Evolutionary conservation across 2,329 filamentous ascomycete species (phyloP).

Genomic region (Phaeosphaeria sp.): DNA sequence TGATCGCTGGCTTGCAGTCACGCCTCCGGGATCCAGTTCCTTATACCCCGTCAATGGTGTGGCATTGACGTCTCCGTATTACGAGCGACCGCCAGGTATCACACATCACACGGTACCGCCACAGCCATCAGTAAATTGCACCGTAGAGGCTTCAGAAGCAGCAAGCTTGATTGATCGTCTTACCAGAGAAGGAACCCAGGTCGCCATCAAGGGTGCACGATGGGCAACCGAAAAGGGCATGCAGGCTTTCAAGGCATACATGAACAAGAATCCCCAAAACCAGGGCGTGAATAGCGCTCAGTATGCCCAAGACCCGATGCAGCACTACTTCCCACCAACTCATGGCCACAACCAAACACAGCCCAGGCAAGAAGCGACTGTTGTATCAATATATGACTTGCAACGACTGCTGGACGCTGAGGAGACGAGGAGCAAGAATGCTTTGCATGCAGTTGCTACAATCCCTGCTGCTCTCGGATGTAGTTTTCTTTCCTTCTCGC

Average conservation of each 20-base stretch:
- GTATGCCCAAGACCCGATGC: conserved; percentile 47
- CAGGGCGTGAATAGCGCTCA: conserved; percentile 24
- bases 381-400: conserved; percentile 78
- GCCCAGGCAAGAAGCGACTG: conserved; percentile 67
- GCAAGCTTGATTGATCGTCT: conserved; percentile 78
- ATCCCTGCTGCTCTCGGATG: conserved; percentile 77
- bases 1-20: conserved; percentile 79
- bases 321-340: conserved; percentile 74
- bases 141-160: conserved; percentile 74
- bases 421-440: conserved; percentile 58
- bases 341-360: conserved; percentile 68
- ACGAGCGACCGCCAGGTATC: conserved; percentile 62
- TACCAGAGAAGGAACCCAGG: conserved; percentile 80
- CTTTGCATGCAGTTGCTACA: conserved; percentile 69
- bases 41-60: conserved; percentile 72
- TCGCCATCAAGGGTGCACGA: conserved; percentile 74
- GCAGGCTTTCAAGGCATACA: conserved; percentile 82
- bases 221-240: conserved; percentile 80
- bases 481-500: conserved; percentile 81
- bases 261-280: conserved; percentile 59
- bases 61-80: conserved; percentile 60
- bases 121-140: conserved; percentile 70
- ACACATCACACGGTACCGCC: conserved; percentile 71
- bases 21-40: conserved; percentile 74
- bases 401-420: conserved; percentile 61